These are phyloP conservation scores for Symbiodinium natans DNA, from an alignment of 73 alveolate genomes.

Conservation along the genomic window DNA sequence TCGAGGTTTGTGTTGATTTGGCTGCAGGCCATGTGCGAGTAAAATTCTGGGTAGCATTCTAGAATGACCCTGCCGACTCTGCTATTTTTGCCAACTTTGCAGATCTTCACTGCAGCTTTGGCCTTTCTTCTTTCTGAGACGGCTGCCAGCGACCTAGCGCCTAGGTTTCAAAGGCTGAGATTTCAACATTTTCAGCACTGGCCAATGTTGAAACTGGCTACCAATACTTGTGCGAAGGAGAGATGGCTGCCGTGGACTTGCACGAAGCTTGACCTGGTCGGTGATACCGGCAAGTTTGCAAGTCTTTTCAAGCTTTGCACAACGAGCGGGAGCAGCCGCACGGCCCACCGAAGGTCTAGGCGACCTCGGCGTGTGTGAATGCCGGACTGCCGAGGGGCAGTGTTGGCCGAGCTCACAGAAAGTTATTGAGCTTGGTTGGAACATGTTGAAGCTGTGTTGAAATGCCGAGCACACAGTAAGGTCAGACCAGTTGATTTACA, in stretches of 20 bases:
- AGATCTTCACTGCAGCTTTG: constrained; percentile 63
- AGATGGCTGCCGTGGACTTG: constrained; percentile 91
- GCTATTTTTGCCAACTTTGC: background rate
- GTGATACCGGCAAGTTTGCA: constrained; percentile 17
- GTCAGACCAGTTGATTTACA: constrained; percentile 86
- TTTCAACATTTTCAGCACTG: no score
- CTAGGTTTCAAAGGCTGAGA: background rate
- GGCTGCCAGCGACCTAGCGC: constrained; percentile 30
- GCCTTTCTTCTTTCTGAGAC: constrained; percentile 62
- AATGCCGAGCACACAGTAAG: background rate
- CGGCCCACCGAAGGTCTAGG: constrained; percentile 43
- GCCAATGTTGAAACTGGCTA: no score
- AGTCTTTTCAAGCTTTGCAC: background rate
- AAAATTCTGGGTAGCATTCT: background rate
- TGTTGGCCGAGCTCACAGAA: constrained; percentile 38
- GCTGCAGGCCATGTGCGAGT: constrained; percentile 36
- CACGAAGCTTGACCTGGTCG: constrained; percentile 55
- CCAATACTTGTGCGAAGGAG: constrained; percentile 29
- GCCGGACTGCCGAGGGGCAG: constrained; percentile 44
- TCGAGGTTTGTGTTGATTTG: constrained; percentile 50
- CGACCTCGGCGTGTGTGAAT: constrained; percentile 63
- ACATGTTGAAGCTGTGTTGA: background rate
- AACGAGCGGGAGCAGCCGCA: background rate
- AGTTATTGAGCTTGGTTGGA: background rate
- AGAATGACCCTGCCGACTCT: background rate